Evolutionary conservation across 2,329 filamentous ascomycete species (phyloP).

Genomic region (Diaporthe vaccinii): DNA sequence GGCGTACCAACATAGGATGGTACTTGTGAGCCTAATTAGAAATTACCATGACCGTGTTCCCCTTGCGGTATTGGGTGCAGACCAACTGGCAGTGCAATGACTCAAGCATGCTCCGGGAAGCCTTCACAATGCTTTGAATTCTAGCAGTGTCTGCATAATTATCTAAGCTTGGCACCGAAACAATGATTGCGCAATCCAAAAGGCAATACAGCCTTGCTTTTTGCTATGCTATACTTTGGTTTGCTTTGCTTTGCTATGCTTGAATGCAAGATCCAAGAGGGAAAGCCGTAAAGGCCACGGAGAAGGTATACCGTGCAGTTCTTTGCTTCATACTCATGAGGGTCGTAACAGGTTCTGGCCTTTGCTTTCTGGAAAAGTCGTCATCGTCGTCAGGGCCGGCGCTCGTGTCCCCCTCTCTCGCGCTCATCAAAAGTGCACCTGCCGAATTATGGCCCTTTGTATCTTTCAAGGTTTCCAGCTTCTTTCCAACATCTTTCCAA

Average conservation of each 20-base stretch:
- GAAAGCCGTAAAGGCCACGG: neutral
- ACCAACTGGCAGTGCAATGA: neutral
- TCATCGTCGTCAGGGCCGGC: constrained; percentile 18
- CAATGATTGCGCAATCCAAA: constrained; percentile 7
- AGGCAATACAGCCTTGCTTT: neutral
- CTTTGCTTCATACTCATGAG: constrained; percentile 27
- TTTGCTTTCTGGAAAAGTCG: constrained; percentile 5
- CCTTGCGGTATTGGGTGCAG: no score
- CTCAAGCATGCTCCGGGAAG: neutral
- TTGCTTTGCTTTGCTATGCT: constrained; percentile 20
- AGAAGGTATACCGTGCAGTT: constrained; percentile 18
- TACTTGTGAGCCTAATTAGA: neutral
- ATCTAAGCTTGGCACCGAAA: neutral
- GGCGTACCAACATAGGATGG: neutral
- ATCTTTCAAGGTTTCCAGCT: neutral
- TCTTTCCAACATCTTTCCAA: neutral
- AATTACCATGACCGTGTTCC: neutral
- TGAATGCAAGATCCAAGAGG: neutral
- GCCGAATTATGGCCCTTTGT: neutral
- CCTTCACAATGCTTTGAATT: neutral
- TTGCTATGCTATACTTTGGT: neutral
- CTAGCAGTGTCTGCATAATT: constrained; percentile 2
- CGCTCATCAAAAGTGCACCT: neutral
- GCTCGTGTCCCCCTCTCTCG: neutral
- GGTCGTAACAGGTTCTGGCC: constrained; percentile 10